Base-by-base conservation (phyloP, 352 stramenopile genomes). In the Phytopythium cucurbitacearum region DNA sequence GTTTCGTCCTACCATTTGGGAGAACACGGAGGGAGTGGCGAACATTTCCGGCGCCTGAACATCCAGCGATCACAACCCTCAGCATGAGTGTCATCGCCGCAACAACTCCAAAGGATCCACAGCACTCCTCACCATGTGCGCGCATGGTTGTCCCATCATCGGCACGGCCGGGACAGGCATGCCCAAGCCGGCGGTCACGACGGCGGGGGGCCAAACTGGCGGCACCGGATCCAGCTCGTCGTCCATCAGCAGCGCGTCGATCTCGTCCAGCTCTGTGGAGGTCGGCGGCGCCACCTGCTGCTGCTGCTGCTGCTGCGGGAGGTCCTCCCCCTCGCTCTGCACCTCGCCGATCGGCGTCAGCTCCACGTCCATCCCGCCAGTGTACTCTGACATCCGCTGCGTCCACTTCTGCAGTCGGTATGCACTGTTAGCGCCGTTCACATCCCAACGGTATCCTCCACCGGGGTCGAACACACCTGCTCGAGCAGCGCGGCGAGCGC, bases 361-460 rank as follows among this genome's bases (percentile, higher is more conserved):
- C n/a, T 45, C 41, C 7, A 39, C 21, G 40, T 41, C 53, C 48
- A 48, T 10, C 2, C 46, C 47, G 4, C 71, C 71, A 3, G 60
- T 79, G 49, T 82, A 82, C 13, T 65, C 45, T 11, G 45, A 10
- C 41, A 82, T 28, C 21, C 67, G 70, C 28, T 79, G 39, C 51
- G 56, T 62, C 71, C 71, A 82, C 65, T 66, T 70, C 71, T 82
- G 49, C 40, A 48, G 39, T 28, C 2, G 21, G 21, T 28, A 2
- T 28, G 21, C 21, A 28, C 21, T 28, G 21, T 28, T 28, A 28
- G 21, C 21, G 21, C 21, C 21, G 21, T 28, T 28, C 21, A 28
- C 1, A 28, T 28, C 21, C 21, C 21, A 28, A 28, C 21, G 21
- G 21, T 2, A 28, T 28, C 2, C 21, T 28, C 45, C 7, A 6